Percentiles rank a stretch among this genome's conserved stretches.
phyloP scores from a whole-genome alignment of 2,329 filamentous ascomycete genomes.

The Trichoderma arundinaceum region DNA sequence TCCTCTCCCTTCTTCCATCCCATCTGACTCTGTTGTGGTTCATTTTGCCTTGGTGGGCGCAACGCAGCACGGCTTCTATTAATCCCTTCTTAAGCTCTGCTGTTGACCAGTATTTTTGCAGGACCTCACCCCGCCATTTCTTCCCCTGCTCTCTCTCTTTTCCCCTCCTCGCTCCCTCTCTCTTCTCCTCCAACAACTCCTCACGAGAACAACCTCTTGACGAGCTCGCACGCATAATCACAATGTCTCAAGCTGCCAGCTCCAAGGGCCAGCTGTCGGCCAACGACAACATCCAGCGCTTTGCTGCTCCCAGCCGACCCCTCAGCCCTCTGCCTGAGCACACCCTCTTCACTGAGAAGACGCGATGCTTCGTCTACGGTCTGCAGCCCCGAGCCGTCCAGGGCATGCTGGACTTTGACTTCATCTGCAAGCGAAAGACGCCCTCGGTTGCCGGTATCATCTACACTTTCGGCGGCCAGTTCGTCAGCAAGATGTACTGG shows the following conservation, averaged over 20 bases:
- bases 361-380: slow-evolving; percentile 99
- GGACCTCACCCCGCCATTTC: slow-evolving; percentile 29
- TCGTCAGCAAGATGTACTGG: slow-evolving; percentile 99
- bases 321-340: slow-evolving; percentile 86
- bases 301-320: slow-evolving; percentile 88
- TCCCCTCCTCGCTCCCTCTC: not conserved
- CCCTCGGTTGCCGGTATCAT: slow-evolving; percentile 99
- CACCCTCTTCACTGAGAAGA: slow-evolving; percentile 98
- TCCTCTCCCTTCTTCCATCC: slow-evolving; percentile 31
- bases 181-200: slow-evolving; percentile 32
- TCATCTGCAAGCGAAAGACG: slow-evolving; percentile 98
- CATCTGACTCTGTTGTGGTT: slow-evolving; percentile 14
- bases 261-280: slow-evolving; percentile 67
- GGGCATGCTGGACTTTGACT: slow-evolving; percentile 98
- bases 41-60: slow-evolving; percentile 23
- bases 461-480: slow-evolving; percentile 99
- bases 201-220: slow-evolving; percentile 40
- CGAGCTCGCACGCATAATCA: slow-evolving; percentile 32
- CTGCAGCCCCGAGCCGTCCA: slow-evolving; percentile 93
- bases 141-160: not conserved
- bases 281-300: slow-evolving; percentile 99
- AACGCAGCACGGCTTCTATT: slow-evolving; percentile 15
- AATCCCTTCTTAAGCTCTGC: slow-evolving; percentile 24
- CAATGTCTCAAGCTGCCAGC: slow-evolving; percentile 61
- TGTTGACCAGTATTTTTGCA: slow-evolving; percentile 39